A percentile compares a stretch with the other conserved stretches of the same genome.
phyloP scores from a whole-genome alignment of 805 yeast genomes.

The Ogataea zsoltii region DNA sequence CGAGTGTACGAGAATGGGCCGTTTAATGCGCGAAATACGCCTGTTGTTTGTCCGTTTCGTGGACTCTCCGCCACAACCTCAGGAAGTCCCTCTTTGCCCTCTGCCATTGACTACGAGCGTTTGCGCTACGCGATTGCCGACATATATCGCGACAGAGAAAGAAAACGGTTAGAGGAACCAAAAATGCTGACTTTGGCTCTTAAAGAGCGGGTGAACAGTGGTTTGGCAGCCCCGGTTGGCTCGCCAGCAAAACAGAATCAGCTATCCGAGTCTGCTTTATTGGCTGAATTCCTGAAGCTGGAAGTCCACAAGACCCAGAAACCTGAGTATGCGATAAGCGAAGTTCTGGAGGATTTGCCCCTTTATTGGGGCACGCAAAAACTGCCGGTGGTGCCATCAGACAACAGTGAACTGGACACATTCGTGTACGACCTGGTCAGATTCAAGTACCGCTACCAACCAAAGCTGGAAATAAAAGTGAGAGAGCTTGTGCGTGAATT shows the following conservation, averaged over 20 bases:
- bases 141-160: too few relatives aligned
- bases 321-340: neutral
- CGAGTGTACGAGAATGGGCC: too few relatives aligned
- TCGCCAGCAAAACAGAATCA: neutral
- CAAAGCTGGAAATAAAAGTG: conserved; percentile 6
- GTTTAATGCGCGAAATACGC: too few relatives aligned
- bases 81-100: too few relatives aligned
- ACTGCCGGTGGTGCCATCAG: conserved; percentile 4
- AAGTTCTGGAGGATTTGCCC: neutral
- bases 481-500: conserved; percentile 1
- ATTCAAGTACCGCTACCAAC: conserved; percentile 4
- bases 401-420: conserved; percentile 2
- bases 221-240: neutral
- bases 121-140: too few relatives aligned
- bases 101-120: too few relatives aligned
- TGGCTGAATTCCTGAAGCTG: conserved; percentile 6
- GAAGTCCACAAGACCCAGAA: neutral
- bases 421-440: conserved; percentile 7
- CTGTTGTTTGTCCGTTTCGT: too few relatives aligned
- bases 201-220: neutral
- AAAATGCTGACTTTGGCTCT: neutral
- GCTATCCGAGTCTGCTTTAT: conserved; percentile 9
- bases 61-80: too few relatives aligned
- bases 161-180: too few relatives aligned
- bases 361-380: neutral